phyloP scores from a whole-genome alignment of 345 rosid genomes.

The Reutealis trisperma region DNA sequence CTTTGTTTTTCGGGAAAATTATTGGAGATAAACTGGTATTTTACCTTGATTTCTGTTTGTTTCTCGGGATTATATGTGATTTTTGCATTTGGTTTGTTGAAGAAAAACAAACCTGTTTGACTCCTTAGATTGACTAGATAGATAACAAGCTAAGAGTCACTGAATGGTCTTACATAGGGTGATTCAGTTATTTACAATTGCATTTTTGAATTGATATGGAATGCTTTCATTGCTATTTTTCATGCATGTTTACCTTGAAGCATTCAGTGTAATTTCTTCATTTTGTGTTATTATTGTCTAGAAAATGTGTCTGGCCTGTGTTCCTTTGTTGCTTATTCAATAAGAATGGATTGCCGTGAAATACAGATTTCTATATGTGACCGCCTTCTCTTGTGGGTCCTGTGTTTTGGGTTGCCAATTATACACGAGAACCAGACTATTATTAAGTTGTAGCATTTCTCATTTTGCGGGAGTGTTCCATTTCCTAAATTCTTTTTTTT shows the following conservation, averaged over 20 bases:
- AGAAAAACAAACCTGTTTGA: too few relatives aligned
- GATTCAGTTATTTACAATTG: background rate
- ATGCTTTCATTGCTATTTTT: background rate
- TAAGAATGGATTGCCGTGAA: background rate
- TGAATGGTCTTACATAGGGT: background rate
- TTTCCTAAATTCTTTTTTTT: background rate
- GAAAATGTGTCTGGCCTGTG: background rate
- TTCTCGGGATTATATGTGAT: background rate
- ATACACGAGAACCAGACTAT: background rate
- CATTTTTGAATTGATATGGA: background rate
- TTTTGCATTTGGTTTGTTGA: too few relatives aligned
- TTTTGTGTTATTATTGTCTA: background rate
- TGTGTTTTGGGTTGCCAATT: background rate
- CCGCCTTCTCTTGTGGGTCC: background rate
- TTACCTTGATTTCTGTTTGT: background rate
- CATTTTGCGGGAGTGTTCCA: background rate
- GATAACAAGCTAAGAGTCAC: too few relatives aligned
- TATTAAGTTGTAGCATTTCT: background rate
- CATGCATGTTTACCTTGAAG: background rate
- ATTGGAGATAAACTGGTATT: background rate
- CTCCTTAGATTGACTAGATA: too few relatives aligned
- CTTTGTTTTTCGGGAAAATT: background rate
- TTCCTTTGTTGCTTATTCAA: background rate
- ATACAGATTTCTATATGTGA: background rate
- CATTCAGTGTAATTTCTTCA: background rate